Evolutionary conservation across 495 filamentous ascomycete species (phyloP), one percentile per base, ranked within the genome.

Genomic region (Terfezia claveryi): DNA sequence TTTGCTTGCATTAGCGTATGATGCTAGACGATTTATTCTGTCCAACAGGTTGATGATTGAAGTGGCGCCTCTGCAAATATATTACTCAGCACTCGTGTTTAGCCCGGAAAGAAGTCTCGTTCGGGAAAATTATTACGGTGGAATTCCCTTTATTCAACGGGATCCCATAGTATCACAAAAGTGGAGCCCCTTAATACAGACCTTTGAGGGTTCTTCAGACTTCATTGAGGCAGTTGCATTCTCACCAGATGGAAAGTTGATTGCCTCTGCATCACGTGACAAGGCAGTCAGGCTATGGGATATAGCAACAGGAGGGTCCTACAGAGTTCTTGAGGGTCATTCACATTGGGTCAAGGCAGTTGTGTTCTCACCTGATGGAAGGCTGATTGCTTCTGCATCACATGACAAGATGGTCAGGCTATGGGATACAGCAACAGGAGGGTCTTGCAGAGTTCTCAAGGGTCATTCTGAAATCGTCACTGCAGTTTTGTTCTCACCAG

Each of bases 391-490:
- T 2, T 20, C 20, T 20, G 20, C 20, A 20, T 20, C 20, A 20
- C 1, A 0, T 20, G 20, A 20, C 20, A 2, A 20, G 2, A 70
- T 67, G n/a, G 55, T 68, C 27, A 60, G 66, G 59, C 55, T 70
- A 58, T 72, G 70, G 70, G 0, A 10, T 55, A 68, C 49, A 38
- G 58, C n/a, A 41, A 37, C 0, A 64, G 41, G 17, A 56, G 58
- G 49, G 49, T 16, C 10, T 44, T 10, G 10, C 16, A 10, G 16
- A 11, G 16, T 16, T 20, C 44, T 0, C 63, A 37, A 23, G 56
- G 58, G 49, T 27, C 38, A 44, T 44, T 9, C n/a, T 44, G 10
- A 44, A 10, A 44, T n/a, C 38, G 9, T 44, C 38, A 44, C 38
- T n/a, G 38, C 27, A 23, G 51, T 58, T 12, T 36, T 50, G 4